These are phyloP conservation scores for Pezicula radicicola DNA, from an alignment of 2,329 filamentous ascomycete species.

Conservation along the genomic window DNA sequence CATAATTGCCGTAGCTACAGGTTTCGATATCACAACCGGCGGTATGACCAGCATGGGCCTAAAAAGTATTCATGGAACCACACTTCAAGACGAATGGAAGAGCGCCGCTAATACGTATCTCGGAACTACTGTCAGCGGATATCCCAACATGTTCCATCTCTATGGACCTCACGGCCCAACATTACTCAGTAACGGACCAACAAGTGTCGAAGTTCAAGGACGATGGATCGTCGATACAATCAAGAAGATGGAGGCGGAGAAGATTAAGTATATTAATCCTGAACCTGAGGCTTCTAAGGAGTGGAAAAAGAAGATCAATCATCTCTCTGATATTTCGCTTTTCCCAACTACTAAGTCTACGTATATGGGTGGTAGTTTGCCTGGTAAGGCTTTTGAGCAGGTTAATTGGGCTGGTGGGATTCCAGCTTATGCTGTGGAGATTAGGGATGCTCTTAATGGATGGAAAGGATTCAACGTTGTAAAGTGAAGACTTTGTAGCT, in stretches of 20 bases:
- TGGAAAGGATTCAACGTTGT: constrained; percentile 32
- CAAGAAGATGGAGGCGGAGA: constrained; percentile 41
- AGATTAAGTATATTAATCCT: constrained; percentile 49
- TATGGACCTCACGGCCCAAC: constrained; percentile 40
- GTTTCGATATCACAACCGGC: constrained; percentile 37
- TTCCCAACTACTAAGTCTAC: constrained; percentile 48
- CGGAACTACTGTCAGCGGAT: constrained; percentile 33
- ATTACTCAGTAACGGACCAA: constrained; percentile 52
- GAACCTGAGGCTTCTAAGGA: constrained; percentile 38
- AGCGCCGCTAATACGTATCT: constrained; percentile 32
- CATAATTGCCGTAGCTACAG: constrained; percentile 30
- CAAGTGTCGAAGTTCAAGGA: constrained; percentile 51
- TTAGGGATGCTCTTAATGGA: constrained; percentile 28
- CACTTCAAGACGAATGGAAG: constrained; percentile 31
- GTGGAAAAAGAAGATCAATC: constrained; percentile 49
- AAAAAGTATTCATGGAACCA: constrained; percentile 22
- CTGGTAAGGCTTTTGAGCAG: constrained; percentile 50
- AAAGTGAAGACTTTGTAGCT: not conserved
- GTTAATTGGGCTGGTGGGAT: constrained; percentile 41
- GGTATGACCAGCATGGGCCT: constrained; percentile 29
- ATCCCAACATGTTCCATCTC: constrained; percentile 43
- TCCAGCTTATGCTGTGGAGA: constrained; percentile 6
- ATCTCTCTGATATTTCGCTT: constrained; percentile 41
- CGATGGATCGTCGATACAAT: constrained; percentile 52
- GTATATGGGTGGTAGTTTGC: constrained; percentile 54